These are phyloP conservation scores for Pleurotus ostreatus DNA, from an alignment of 768 basidiomycete species.

Conservation along the genomic window DNA sequence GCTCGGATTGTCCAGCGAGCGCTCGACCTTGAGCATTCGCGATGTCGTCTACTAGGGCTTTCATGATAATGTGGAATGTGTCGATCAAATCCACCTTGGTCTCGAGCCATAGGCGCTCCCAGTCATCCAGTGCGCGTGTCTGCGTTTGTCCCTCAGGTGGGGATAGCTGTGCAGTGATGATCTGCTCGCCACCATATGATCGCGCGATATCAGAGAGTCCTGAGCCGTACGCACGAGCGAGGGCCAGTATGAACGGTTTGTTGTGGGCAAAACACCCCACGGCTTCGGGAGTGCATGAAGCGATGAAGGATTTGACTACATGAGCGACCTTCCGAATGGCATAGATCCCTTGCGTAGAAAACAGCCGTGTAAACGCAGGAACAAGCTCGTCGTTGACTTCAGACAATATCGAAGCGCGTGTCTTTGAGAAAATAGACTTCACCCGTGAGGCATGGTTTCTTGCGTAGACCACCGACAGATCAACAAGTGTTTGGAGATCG, in stretches of 20 bases:
- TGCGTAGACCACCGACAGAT: slow-evolving; percentile 58
- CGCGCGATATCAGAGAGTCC: slow-evolving; percentile 52
- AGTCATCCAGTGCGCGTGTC: slow-evolving; percentile 46
- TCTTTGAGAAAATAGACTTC: slow-evolving; percentile 38
- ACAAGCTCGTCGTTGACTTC: slow-evolving; percentile 42
- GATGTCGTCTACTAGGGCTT: slow-evolving; percentile 45
- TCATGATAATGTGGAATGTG: slow-evolving; percentile 57
- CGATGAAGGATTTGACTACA: slow-evolving; percentile 52
- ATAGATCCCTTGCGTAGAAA: slow-evolving; percentile 47
- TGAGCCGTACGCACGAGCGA: slow-evolving; percentile 58
- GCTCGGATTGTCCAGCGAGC: slow-evolving; percentile 46
- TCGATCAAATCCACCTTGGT: slow-evolving; percentile 74
- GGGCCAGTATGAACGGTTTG: slow-evolving; percentile 48
- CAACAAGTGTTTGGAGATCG: slow-evolving; percentile 53
- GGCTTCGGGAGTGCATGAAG: slow-evolving; percentile 43
- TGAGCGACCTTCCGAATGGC: slow-evolving; percentile 60
- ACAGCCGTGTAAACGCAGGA: slow-evolving; percentile 52
- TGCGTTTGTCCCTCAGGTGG: slow-evolving; percentile 17
- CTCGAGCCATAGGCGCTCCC: slow-evolving; percentile 69
- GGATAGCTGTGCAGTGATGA: slow-evolving; percentile 22
- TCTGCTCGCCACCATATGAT: slow-evolving; percentile 54
- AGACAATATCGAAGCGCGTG: slow-evolving; percentile 29
- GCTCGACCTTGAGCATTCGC: slow-evolving; percentile 34
- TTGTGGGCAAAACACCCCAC: slow-evolving; percentile 48
- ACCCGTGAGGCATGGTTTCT: slow-evolving; percentile 38